Percentiles rank a stretch among this genome's conserved stretches.
Conservation (phyloP, 768 basidiomycete species). For the Lactifluus piperatus region DNA sequence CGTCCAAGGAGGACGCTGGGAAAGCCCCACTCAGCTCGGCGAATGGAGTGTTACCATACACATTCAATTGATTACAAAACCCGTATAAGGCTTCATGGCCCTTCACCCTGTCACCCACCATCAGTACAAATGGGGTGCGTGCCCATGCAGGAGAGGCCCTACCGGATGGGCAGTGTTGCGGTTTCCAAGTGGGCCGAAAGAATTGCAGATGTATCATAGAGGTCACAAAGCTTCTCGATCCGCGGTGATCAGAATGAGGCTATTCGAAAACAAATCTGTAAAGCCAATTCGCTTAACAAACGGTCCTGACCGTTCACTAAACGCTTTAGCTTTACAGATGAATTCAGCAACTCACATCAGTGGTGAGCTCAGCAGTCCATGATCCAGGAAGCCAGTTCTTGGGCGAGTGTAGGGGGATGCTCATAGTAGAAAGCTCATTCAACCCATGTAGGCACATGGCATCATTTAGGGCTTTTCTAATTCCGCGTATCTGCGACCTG, state of each 20-base stretch:
- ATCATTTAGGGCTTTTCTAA: constrained; percentile 49
- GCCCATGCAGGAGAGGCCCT: neutral
- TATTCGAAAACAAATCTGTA: neutral
- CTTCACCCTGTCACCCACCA: constrained; percentile 27
- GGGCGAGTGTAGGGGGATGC: constrained; percentile 28
- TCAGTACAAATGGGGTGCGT: neutral
- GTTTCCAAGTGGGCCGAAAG: constrained; percentile 31
- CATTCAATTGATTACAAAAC: constrained; percentile 41
- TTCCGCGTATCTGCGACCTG: constrained; percentile 28
- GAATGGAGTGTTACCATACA: constrained; percentile 45
- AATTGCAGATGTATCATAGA: constrained; percentile 30
- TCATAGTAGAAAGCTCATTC: constrained; percentile 26
- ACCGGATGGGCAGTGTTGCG: constrained; percentile 30
- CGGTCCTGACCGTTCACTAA: neutral
- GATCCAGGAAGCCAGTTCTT: constrained; percentile 21
- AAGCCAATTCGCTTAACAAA: neutral
- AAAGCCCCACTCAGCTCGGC: constrained; percentile 48
- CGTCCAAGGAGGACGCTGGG: constrained; percentile 30
- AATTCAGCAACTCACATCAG: constrained; percentile 22
- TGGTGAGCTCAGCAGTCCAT: constrained; percentile 25
- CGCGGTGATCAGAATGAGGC: neutral
- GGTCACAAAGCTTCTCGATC: constrained; percentile 19
- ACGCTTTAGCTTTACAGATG: neutral
- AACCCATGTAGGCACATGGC: constrained; percentile 36
- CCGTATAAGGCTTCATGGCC: constrained; percentile 32